Percentiles rank a stretch among this genome's conserved stretches.
Evolutionary conservation across 2,329 filamentous ascomycete species (phyloP).

Genomic region (Chaetoscypha palmicola): DNA sequence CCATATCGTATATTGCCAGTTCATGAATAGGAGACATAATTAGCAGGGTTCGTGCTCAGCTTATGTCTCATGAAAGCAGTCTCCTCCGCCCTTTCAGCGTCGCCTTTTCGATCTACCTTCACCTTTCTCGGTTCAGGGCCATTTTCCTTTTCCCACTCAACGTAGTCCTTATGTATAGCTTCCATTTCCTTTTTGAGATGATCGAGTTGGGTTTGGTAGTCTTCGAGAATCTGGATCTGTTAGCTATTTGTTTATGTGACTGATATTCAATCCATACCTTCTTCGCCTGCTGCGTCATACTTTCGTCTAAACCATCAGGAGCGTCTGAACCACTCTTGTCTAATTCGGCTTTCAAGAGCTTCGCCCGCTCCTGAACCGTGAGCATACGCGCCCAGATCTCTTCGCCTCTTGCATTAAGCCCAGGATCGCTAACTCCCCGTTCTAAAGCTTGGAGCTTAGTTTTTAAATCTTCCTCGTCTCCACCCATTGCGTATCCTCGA

Average conservation of each 20-base stretch:
- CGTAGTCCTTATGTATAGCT: conserved; percentile 45
- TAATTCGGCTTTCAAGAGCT: conserved; percentile 65
- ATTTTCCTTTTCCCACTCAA: conserved; percentile 42
- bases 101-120: conserved; percentile 8
- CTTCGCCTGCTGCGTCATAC: conserved; percentile 64
- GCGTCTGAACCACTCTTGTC: conserved; percentile 56
- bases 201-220: conserved; percentile 73
- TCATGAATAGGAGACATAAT: conserved; percentile 9
- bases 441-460: conserved; percentile 64
- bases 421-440: conserved; percentile 64
- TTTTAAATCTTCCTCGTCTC: conserved; percentile 71
- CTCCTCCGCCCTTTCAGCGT: conserved; percentile 4
- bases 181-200: conserved; percentile 63
- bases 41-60: conserved; percentile 5
- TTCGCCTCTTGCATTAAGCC: conserved; percentile 67
- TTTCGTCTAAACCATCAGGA: conserved; percentile 56
- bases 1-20: not conserved
- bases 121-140: conserved; percentile 18
- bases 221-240: conserved; percentile 58
- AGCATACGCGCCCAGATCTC: conserved; percentile 82
- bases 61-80: conserved; percentile 7
- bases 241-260: conserved; percentile 10
- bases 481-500: conserved; percentile 71
- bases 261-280: conserved; percentile 48
- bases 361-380: conserved; percentile 64